Percentiles rank a stretch among this genome's conserved stretches.
Evolutionary conservation across 768 basidiomycete genomes (phyloP).

Genomic region (Cyclocybe cylindracea): DNA sequence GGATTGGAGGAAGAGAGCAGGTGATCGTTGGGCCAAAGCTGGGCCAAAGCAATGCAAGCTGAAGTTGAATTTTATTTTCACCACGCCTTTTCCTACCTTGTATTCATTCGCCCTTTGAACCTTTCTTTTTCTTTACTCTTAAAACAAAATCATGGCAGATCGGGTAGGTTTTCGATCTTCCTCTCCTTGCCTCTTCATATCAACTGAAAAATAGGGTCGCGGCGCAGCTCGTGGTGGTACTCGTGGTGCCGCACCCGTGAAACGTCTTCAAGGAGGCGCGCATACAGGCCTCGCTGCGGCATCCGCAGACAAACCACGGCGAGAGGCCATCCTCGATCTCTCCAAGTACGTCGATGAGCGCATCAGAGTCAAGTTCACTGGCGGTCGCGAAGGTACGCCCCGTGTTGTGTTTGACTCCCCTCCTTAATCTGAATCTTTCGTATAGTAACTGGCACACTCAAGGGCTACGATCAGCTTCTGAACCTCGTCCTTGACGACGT

Average conservation of each 20-base stretch:
- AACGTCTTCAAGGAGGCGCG: slow-evolving; percentile 48
- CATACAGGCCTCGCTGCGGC: slow-evolving; percentile 28
- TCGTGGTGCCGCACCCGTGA: slow-evolving; percentile 44
- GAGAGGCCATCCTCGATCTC: slow-evolving; percentile 94
- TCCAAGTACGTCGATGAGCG: slow-evolving; percentile 91
- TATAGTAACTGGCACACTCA: slow-evolving; percentile 86
- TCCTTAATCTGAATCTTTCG: slow-evolving; percentile 7
- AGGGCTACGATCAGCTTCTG: slow-evolving; percentile 94
- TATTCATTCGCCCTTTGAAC: slow-evolving; percentile 5
- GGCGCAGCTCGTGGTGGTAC: slow-evolving; percentile 42
- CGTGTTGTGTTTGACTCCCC: background rate
- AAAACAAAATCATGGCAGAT: slow-evolving; percentile 51
- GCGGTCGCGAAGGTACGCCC: slow-evolving; percentile 84
- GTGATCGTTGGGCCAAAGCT: slow-evolving; percentile 14
- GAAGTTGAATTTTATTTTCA: slow-evolving; percentile 22
- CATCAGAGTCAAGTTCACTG: slow-evolving; percentile 97
- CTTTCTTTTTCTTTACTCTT: slow-evolving; percentile 5
- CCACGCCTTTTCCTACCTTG: slow-evolving; percentile 14
- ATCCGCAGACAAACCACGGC: slow-evolving; percentile 74
- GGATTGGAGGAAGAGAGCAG: slow-evolving; percentile 7
- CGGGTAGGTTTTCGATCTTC: slow-evolving; percentile 45
- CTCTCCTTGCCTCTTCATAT: slow-evolving; percentile 27
- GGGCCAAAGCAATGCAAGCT: slow-evolving; percentile 18
- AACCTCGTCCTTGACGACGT: slow-evolving; percentile 98
- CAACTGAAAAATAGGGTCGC: slow-evolving; percentile 56